Percentiles rank a stretch among this genome's conserved stretches.
phyloP scores from a whole-genome alignment of 805 yeast genomes.

The Candida ponderosae region DNA sequence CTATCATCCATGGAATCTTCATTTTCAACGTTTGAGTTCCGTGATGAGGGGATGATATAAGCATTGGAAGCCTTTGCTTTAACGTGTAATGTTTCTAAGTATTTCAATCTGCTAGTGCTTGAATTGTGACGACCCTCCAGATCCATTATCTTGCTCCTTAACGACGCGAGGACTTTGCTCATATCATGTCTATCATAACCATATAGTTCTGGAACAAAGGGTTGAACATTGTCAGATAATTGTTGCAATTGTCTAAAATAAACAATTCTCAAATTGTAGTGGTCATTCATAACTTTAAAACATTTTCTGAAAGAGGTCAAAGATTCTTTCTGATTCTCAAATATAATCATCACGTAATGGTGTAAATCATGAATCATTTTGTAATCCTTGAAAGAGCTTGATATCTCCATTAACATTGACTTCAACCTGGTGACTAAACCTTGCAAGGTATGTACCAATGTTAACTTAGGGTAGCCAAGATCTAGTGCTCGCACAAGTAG shows the following conservation, averaged over 20 bases:
- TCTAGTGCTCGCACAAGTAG: slow-evolving; percentile 10
- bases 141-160: slow-evolving; percentile 6
- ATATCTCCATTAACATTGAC: neutral
- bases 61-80: too few relatives aligned
- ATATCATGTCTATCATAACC: slow-evolving; percentile 1
- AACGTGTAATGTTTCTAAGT: slow-evolving; percentile 35
- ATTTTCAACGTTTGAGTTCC: too few relatives aligned
- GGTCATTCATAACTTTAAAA: slow-evolving; percentile 45
- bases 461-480: slow-evolving; percentile 4
- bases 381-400: slow-evolving; percentile 1
- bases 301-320: slow-evolving; percentile 28
- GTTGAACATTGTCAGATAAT: slow-evolving; percentile 73
- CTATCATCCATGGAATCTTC: too few relatives aligned
- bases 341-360: slow-evolving; percentile 17
- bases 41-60: too few relatives aligned
- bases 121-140: slow-evolving; percentile 15
- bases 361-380: slow-evolving; percentile 5
- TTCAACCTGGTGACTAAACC: slow-evolving; percentile 9
- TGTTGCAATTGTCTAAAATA: slow-evolving; percentile 82
- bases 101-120: slow-evolving; percentile 36
- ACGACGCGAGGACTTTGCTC: neutral
- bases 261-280: slow-evolving; percentile 73
- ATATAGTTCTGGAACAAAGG: slow-evolving; percentile 29
- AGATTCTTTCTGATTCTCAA: slow-evolving; percentile 24
- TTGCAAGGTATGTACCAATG: slow-evolving; percentile 3